Conservation (phyloP, 1,284 basidiomycete genomes). For the Veloporphyrellus conicus region DNA sequence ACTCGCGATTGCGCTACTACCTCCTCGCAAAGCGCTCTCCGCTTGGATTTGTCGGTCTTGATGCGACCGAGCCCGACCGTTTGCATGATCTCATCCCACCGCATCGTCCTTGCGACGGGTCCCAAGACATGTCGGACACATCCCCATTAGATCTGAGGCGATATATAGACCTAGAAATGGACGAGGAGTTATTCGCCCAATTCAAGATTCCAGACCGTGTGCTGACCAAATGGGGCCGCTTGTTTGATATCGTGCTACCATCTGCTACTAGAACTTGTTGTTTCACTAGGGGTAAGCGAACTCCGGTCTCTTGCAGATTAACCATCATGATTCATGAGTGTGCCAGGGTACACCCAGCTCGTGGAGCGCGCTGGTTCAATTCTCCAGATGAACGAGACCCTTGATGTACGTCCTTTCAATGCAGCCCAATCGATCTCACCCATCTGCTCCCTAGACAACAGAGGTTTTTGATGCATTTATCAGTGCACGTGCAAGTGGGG, state of each 20-base stretch:
- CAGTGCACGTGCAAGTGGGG: constrained; percentile 37
- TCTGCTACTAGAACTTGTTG: constrained; percentile 63
- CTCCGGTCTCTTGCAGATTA: neutral
- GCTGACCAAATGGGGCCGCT: constrained; percentile 67
- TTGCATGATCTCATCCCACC: constrained; percentile 22
- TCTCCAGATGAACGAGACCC: constrained; percentile 60
- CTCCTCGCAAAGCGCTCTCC: constrained; percentile 58
- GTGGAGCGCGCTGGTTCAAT: constrained; percentile 74
- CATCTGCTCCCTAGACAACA: constrained; percentile 48
- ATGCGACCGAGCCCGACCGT: constrained; percentile 11
- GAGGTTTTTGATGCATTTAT: constrained; percentile 57
- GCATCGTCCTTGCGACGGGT: neutral
- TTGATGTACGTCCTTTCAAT: constrained; percentile 50
- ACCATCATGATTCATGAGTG: neutral
- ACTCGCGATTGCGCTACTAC: constrained; percentile 74
- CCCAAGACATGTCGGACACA: neutral
- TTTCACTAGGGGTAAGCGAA: constrained; percentile 62
- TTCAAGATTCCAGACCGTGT: constrained; percentile 55
- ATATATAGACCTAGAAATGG: constrained; percentile 48
- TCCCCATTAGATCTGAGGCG: constrained; percentile 33
- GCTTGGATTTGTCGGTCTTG: constrained; percentile 32
- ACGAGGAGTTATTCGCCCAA: constrained; percentile 14
- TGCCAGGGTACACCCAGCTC: constrained; percentile 67
- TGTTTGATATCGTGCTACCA: constrained; percentile 73
- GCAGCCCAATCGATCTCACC: constrained; percentile 1